Evolutionary conservation across 495 filamentous ascomycete genomes (phyloP), one percentile per base, ranked within the genome.

Genomic region (Hypoxylon intermedium): DNA sequence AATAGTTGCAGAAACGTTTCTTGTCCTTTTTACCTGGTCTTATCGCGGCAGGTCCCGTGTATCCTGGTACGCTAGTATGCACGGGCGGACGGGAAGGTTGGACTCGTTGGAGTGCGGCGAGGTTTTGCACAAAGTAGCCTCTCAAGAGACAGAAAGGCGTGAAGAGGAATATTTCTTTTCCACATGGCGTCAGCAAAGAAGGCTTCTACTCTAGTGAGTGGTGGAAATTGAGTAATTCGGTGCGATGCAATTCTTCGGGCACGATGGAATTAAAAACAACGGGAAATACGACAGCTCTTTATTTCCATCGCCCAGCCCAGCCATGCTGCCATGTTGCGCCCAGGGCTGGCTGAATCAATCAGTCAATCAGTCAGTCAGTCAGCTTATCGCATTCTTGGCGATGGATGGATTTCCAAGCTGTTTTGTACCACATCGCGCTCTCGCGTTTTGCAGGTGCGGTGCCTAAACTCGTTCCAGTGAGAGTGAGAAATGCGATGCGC

Each of bases 251-350:
- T 12, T n/a, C 34, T 5, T 37, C n/a, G n/a, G 34, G 34, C 11
- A 37, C 12, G n/a, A 13, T 1, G 12, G 12, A 13, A n/a, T 1
- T 13, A 37, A 19, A 1, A 21, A 20, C 20, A 11, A 41, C 7
- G 6, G 38, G 38, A 21, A 9, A 41, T 11, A 13, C 9, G 43
- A 16, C 23, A n/a, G 5, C 18, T 46, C 26, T 31, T 46, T 31
- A 46, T 46, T 19, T 9, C 43, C 43, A 46, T 46, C 12, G 2
- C 43, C 30, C 30, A 31, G 2, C 20, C 34, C 34, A 37, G 13
- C 34, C 1, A 18, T n/a, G n/a, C n/a, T n/a, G n/a, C n/a, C 15
- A 48, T 33, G 28, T 48, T 48, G 36, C 45, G 28, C 45, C 30
- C 15, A 36, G n/a, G 19, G n/a, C 3, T 46, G 13, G 24, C 20